Percentiles rank a stretch among this genome's conserved stretches.
Conservation (phyloP, 176 grass and related monocot genomes). For the Oryza coarctata region DNA sequence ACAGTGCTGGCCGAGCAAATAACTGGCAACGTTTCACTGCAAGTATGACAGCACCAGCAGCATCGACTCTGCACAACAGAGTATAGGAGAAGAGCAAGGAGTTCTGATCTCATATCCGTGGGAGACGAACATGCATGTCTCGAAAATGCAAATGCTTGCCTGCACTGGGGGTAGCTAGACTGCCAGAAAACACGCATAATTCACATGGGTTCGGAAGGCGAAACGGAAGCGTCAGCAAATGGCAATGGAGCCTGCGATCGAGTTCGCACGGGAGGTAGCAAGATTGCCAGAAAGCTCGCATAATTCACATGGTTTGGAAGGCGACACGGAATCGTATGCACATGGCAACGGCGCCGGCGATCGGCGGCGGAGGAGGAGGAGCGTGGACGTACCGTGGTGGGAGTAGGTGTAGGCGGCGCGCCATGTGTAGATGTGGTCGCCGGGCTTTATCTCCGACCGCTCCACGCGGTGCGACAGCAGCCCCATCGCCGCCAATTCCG, state of each 20-base stretch:
- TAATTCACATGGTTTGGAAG: neutral
- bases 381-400: slow-evolving; percentile 59
- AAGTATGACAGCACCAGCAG: neutral
- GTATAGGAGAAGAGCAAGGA: neutral
- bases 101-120: neutral
- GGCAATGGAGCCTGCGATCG: too few relatives aligned
- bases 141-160: slow-evolving; percentile 6
- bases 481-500: slow-evolving; percentile 26
- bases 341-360: neutral
- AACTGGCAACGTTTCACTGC: neutral
- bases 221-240: too few relatives aligned
- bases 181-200: too few relatives aligned
- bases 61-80: neutral
- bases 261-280: neutral
- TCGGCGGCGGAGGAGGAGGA: neutral
- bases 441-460: slow-evolving; percentile 60
- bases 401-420: slow-evolving; percentile 60
- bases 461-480: slow-evolving; percentile 51
- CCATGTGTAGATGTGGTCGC: slow-evolving; percentile 95
- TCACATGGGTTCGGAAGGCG: too few relatives aligned
- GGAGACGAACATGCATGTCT: neutral
- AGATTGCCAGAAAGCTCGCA: too few relatives aligned
- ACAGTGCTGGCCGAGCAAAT: neutral
- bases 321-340: neutral
- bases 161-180: neutral